Evolutionary conservation across 1,139 yeast species (phyloP).

Genomic region (Suhomyces yuchorum): DNA sequence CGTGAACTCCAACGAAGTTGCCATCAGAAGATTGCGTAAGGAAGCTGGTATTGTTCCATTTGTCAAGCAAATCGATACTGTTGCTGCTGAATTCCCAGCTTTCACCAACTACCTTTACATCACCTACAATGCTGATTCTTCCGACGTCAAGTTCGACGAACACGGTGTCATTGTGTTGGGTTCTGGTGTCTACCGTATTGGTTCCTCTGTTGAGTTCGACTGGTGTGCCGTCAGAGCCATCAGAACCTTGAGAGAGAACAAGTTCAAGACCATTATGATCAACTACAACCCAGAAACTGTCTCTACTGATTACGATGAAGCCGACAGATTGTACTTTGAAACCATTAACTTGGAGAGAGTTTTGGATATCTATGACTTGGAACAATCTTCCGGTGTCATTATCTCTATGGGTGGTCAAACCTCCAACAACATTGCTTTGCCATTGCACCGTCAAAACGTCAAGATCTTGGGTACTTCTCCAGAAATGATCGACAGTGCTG

Average conservation of each 20-base stretch:
- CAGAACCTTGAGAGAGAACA: constrained; percentile 86
- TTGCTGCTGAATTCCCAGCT: constrained; percentile 99
- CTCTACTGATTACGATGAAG: constrained; percentile 97
- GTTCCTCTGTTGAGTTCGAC: constrained; percentile 92
- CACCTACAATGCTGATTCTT: constrained; percentile 91
- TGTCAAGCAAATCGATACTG: constrained; percentile 97
- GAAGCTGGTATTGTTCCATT: constrained; percentile 88
- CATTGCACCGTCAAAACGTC: constrained; percentile 91
- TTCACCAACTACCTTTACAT: constrained; percentile 91
- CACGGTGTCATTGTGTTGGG: constrained; percentile 90
- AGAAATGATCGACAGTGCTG: constrained; percentile 98
- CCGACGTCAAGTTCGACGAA: constrained; percentile 82
- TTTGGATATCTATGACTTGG: constrained; percentile 91
- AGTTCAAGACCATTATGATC: constrained; percentile 91
- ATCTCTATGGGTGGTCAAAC: constrained; percentile 99
- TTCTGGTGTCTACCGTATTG: constrained; percentile 93
- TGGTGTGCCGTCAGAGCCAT: constrained; percentile 98
- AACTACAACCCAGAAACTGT: constrained; percentile 99
- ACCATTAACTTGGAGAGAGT: constrained; percentile 94
- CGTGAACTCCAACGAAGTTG: constrained; percentile 87
- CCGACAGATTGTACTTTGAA: constrained; percentile 95
- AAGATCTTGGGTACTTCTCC: constrained; percentile 97
- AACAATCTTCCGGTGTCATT: constrained; percentile 88
- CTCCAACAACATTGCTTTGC: constrained; percentile 93
- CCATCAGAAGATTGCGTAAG: constrained; percentile 86